Conservation (phyloP, 1,284 basidiomycete species). For the Ceratobasidium sp. region DNA sequence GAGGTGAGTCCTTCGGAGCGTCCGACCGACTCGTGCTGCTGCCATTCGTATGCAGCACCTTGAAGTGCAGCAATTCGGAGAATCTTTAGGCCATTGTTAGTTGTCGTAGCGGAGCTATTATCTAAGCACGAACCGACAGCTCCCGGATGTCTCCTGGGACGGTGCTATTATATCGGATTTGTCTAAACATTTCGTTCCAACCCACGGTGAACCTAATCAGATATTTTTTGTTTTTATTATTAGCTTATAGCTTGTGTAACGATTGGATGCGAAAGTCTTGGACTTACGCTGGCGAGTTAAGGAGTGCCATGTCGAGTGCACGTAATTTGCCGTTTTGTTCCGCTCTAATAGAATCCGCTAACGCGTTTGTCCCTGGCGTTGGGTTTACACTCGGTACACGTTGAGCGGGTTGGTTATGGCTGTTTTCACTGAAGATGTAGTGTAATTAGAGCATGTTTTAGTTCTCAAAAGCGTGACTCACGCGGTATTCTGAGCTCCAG, state of each 20-base stretch:
- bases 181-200: constrained; percentile 33
- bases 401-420: too few species aligned
- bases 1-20: constrained; percentile 43
- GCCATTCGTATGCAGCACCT: constrained; percentile 46
- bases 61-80: too few species aligned
- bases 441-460: too few species aligned
- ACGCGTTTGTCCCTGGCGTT: not conserved
- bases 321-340: constrained; percentile 30
- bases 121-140: constrained; percentile 27
- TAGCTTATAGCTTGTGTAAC: not conserved
- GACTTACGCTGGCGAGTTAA: constrained; percentile 28
- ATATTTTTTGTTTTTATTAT: too few species aligned
- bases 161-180: constrained; percentile 39
- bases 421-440: too few species aligned
- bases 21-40: constrained; percentile 36
- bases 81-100: constrained; percentile 14
- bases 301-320: constrained; percentile 24
- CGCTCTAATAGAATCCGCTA: constrained; percentile 11
- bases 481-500: too few species aligned
- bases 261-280: too few species aligned
- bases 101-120: not conserved
- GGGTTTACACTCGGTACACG: constrained; percentile 27
- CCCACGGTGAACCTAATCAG: constrained; percentile 21
- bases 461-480: too few species aligned
- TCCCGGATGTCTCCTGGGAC: constrained; percentile 43